phyloP scores from a whole-genome alignment of 2,329 filamentous ascomycete species.

The Dryadomyces quercus-mongolicae region DNA sequence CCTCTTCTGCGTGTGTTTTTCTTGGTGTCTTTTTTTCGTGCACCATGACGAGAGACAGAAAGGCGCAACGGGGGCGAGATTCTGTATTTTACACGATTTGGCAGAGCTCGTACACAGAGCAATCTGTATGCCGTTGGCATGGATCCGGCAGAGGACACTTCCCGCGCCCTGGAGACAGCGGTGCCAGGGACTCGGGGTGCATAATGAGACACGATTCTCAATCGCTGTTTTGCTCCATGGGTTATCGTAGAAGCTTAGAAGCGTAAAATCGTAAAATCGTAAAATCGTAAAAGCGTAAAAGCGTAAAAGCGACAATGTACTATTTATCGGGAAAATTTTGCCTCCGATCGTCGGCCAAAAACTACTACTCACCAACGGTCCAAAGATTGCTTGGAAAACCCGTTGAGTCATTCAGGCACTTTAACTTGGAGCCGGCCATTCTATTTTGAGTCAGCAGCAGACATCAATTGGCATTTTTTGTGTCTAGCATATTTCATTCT shows the following conservation, averaged over 20 bases:
- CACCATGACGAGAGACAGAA: not conserved
- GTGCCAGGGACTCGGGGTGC: no score
- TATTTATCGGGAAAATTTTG: conserved; percentile 1
- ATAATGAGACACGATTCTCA: no score
- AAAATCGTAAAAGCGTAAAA: no score
- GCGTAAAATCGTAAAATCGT: no score
- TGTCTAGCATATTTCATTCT: not conserved
- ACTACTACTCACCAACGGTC: not conserved
- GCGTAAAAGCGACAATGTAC: no score
- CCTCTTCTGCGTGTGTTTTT: not conserved
- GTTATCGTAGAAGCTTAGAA: no score
- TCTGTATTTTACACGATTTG: not conserved
- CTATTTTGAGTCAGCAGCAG: not conserved
- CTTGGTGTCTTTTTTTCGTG: not conserved
- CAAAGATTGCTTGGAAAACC: not conserved
- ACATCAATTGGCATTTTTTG: not conserved
- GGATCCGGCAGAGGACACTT: not conserved
- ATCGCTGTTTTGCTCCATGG: no score
- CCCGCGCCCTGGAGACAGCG: not conserved
- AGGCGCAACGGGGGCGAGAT: not conserved
- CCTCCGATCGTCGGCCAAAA: conserved; percentile 12
- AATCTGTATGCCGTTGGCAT: conserved; percentile 6
- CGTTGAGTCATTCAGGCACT: not conserved
- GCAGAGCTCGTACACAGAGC: conserved; percentile 3
- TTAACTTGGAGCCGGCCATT: not conserved